phyloP scores from a whole-genome alignment of 257 asterid genomes.

The Nicotiana benthamiana region DNA sequence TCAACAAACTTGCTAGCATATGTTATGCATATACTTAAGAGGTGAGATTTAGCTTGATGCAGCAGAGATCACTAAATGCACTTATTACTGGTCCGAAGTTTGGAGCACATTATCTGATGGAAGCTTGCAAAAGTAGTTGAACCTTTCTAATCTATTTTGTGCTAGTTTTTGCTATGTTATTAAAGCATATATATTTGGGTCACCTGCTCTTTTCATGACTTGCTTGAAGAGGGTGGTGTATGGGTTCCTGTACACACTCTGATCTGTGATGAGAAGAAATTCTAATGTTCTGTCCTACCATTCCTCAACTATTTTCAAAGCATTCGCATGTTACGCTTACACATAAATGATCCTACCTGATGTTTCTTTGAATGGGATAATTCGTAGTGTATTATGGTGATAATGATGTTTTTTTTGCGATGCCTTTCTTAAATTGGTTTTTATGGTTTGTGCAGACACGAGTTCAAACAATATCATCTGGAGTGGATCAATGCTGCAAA shows the following conservation, averaged over 20 bases:
- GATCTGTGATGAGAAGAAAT: not conserved
- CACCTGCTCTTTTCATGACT: not conserved
- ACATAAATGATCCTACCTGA: not conserved
- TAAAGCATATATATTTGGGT: not conserved
- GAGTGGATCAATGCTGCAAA: slow-evolving; percentile 75
- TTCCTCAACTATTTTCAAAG: not conserved
- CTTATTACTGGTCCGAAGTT: not conserved
- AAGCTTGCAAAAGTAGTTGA: not conserved
- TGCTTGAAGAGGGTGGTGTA: not conserved
- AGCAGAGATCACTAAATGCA: not conserved
- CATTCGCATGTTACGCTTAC: not conserved
- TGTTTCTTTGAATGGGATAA: not conserved
- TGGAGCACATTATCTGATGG: not conserved
- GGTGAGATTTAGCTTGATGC: slow-evolving; percentile 41
- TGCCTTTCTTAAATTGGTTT: not conserved
- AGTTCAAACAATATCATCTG: slow-evolving; percentile 63
- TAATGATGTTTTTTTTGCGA: not conserved
- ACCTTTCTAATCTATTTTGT: not conserved
- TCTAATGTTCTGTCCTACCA: not conserved
- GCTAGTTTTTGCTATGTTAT: not conserved
- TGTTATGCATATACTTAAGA: slow-evolving; percentile 58
- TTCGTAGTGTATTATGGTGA: not conserved
- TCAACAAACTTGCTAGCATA: slow-evolving; percentile 41
- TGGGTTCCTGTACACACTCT: not conserved
- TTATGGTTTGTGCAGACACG: slow-evolving; percentile 36